Base-by-base conservation (phyloP, 148 eudicot genomes). In the Amaranthus palmeri region DNA sequence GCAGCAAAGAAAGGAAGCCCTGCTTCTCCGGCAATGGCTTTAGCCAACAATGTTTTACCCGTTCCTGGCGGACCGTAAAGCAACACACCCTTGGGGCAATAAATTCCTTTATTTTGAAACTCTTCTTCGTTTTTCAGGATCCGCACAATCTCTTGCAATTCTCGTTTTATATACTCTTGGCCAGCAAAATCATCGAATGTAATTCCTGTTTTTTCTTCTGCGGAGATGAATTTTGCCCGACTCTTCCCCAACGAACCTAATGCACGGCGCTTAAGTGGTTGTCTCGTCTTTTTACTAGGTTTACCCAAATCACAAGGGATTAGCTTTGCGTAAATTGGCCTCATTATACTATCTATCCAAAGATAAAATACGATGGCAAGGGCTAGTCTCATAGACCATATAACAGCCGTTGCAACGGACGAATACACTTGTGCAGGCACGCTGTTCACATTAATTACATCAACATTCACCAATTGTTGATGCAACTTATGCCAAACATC, bases 51-150 rank as follows among this genome's bases (percentile, higher is more conserved):
- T 57, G 98, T 93, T 86, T 93, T 93, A 45, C 98, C 98, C 44
- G 98, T 93, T 77, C 98, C 98, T 73, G 98, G 98, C 72, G 98
- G 98, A 7, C 98, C 98, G 74, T 90, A 90, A 54, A 93, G 90
- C 65, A 93, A 82, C 73, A 90, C 98, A 79, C 98, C 98, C 77
- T 87, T 93, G 3, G 98, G 98, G 82, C 98, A 93, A 74, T 93
- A 93, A 50, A 93, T 90, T 68, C 98, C 98, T 76, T 85, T 93
- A 66, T 85, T 71, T 73, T 83, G 90, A 64, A 81, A 93, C 72
- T 88, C 96, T 69, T 93, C 98, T 68, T 93, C 96, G 71, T 90
- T 90, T 77, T 86, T 93, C 56, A 93, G 74, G 56, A 93, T 93
- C 54, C 83, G 72, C 65, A 93, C 98, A 83, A 93, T 88, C 79